These are phyloP conservation scores for Salix koriyanagi DNA, from an alignment of 345 rosid species.

Conservation along the genomic window DNA sequence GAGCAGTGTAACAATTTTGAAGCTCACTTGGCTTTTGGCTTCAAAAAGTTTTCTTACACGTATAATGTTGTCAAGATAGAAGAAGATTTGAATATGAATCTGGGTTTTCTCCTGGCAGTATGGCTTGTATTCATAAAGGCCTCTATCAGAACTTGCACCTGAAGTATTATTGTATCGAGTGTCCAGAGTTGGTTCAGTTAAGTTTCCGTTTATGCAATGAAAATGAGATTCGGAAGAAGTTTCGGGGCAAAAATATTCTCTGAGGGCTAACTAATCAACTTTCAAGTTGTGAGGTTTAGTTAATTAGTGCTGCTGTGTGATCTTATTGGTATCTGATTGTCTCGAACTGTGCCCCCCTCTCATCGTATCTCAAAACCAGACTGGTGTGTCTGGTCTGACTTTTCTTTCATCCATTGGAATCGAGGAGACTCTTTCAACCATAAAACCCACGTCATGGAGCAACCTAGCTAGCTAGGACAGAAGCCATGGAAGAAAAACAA, in stretches of 20 bases:
- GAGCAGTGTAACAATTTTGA: slow-evolving; percentile 13
- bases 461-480: not conserved
- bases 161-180: not conserved
- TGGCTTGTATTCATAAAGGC: slow-evolving; percentile 12
- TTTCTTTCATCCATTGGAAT: not conserved
- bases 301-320: not conserved
- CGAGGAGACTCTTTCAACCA: not conserved
- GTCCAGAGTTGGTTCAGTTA: not conserved
- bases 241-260: not conserved
- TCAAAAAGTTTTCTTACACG: slow-evolving; percentile 2
- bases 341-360: not conserved
- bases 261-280: not conserved
- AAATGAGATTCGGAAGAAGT: not conserved
- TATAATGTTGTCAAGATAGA: slow-evolving; percentile 5
- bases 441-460: not conserved
- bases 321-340: not conserved
- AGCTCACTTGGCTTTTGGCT: slow-evolving; percentile 19
- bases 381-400: not conserved
- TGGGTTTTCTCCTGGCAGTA: slow-evolving; percentile 1
- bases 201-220: not conserved
- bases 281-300: not conserved
- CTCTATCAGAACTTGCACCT: slow-evolving; percentile 3
- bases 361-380: not conserved
- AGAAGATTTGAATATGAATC: slow-evolving; percentile 12
- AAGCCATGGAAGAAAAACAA: not conserved